Evolutionary conservation across 192 early-diverging fungal genomes (phyloP), one percentile per base, ranked within the genome.

Genomic region (Podila horticola): DNA sequence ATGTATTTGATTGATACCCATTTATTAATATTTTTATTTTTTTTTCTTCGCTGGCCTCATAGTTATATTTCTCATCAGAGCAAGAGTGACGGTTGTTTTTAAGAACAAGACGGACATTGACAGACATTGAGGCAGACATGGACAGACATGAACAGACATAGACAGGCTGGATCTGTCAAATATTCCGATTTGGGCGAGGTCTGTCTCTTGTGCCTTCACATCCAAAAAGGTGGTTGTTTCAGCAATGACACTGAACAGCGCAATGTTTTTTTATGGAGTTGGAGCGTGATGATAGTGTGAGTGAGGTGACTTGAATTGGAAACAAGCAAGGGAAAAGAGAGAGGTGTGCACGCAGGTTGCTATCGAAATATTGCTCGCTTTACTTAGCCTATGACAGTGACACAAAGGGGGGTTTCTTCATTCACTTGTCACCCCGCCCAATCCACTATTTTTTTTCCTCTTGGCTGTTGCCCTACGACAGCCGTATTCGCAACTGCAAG

Each of bases 161-260:
- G n/a, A n/a, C n/a, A n/a, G n/a, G n/a, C n/a, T n/a, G 41, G 41
- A 17, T 13, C 41, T 45, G 41, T 45, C 30, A 48, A 28, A 36
- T 26, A 74, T 74, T 74, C 72, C 60, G 59, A 74, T 58, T 65
- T 55, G 65, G 72, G 20, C 66, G 29, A 22, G 26, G 9, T 52
- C 26, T 58, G 2, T 58, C n/a, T 22, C 22, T 50, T 67, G 11
- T 20, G 13, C 49, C 62, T 26, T 50, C 34, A 36, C 9, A 36
- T 45, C 41, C 15, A 1, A 12, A 15, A 45, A 45, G 41, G 41
- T 45, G 41, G 41, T 45, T 13, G 15, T 45, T 45, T 45, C 41
- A 45, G 41, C 15, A 45, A 45, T 45, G 41, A 45, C 55, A 60
- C 20, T 58, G 58, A 28, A 28, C 51, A 17, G 36, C 28, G 2